A percentile compares a stretch with the other conserved stretches of the same genome.
phyloP scores from a whole-genome alignment of 2,329 filamentous ascomycete genomes.

The Rhinocladiella similis region DNA sequence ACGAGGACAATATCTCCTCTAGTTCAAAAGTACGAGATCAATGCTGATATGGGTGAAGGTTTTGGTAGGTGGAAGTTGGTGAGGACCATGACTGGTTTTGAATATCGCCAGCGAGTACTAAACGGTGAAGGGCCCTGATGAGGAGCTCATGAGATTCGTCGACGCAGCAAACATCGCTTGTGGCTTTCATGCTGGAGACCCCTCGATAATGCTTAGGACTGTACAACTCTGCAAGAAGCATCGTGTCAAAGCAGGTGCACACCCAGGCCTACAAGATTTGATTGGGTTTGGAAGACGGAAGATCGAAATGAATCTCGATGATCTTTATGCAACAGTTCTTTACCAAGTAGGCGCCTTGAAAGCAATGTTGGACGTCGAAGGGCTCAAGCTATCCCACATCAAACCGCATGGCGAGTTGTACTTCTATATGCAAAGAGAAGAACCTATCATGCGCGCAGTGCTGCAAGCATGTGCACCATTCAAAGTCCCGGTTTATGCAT shows the following conservation, averaged over 20 bases:
- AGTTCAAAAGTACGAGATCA: conserved; percentile 38
- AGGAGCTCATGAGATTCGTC: conserved; percentile 59
- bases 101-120: conserved; percentile 27
- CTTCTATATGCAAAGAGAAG: conserved; percentile 54
- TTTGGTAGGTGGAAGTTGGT: conserved; percentile 37
- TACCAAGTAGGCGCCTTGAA: conserved; percentile 65
- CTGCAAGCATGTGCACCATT: conserved; percentile 37
- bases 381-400: conserved; percentile 58
- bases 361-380: conserved; percentile 58
- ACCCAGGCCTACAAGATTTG: conserved; percentile 64
- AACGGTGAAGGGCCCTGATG: conserved; percentile 52
- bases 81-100: conserved; percentile 33
- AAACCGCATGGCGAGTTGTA: conserved; percentile 62
- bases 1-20: neutral
- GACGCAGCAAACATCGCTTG: conserved; percentile 64
- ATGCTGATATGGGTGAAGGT: conserved; percentile 48
- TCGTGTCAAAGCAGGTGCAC: conserved; percentile 58
- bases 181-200: conserved; percentile 60
- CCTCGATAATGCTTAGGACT: conserved; percentile 62
- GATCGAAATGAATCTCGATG: conserved; percentile 58
- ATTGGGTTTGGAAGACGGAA: conserved; percentile 64
- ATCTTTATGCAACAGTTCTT: conserved; percentile 56
- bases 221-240: conserved; percentile 58
- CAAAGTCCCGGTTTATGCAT: conserved; percentile 51
- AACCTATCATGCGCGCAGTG: conserved; percentile 51